Evolutionary conservation across 108 stramenopile genomes (phyloP).

Genomic region (Pseudonitzschia multiseries): DNA sequence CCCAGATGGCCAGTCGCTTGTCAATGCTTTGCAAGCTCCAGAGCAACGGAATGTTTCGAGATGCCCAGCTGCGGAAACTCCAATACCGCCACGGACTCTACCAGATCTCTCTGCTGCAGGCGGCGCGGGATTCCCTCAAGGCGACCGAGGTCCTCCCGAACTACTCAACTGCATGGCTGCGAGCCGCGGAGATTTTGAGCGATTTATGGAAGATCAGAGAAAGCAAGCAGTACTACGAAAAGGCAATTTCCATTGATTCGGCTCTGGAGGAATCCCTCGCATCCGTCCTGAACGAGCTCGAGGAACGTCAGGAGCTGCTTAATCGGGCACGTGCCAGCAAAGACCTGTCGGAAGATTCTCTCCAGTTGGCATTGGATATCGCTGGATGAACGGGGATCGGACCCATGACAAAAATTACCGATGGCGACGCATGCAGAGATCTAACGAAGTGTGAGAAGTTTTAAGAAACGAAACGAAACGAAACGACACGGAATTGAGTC

Average conservation of each 20-base stretch:
- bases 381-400: conserved; percentile 38
- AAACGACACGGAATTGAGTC: too few species aligned
- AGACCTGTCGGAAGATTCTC: conserved; percentile 67
- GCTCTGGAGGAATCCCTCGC: conserved; percentile 41
- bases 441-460: neutral
- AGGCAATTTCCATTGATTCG: conserved; percentile 52
- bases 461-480: neutral
- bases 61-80: conserved; percentile 53
- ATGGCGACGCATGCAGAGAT: neutral
- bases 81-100: conserved; percentile 82
- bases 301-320: conserved; percentile 57
- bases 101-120: conserved; percentile 73
- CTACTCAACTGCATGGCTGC: conserved; percentile 53
- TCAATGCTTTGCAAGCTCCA: conserved; percentile 48
- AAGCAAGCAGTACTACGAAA: conserved; percentile 60
- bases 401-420: too few species aligned
- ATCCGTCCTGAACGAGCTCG: conserved; percentile 51
- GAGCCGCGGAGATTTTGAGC: conserved; percentile 68
- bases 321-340: conserved; percentile 46
- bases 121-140: conserved; percentile 65
- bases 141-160: conserved; percentile 67
- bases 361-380: conserved; percentile 77
- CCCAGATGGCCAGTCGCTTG: conserved; percentile 23
- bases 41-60: conserved; percentile 43
- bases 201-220: conserved; percentile 75